Evolutionary conservation across 768 basidiomycete genomes (phyloP).

Genomic region (Pisolithus sp.): DNA sequence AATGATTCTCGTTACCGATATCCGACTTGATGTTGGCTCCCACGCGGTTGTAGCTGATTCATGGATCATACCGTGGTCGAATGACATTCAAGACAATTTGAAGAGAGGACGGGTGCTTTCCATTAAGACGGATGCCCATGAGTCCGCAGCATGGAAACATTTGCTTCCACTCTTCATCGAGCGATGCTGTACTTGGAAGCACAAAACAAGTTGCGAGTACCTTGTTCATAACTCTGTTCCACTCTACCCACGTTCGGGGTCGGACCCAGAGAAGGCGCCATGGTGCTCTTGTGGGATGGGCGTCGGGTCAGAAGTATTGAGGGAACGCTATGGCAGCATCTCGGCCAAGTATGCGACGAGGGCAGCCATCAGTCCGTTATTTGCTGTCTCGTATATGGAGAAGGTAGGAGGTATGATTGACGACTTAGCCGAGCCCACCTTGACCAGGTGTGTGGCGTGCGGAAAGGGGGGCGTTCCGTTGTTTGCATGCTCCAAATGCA

Average conservation of each 20-base stretch:
- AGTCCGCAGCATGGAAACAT: conserved; percentile 35
- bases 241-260: conserved; percentile 14
- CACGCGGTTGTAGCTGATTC: conserved; percentile 48
- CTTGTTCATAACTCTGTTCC: conserved; percentile 26
- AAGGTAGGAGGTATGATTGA: conserved; percentile 17
- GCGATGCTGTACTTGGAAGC: conserved; percentile 44
- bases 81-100: conserved; percentile 5
- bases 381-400: conserved; percentile 46
- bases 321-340: conserved; percentile 32
- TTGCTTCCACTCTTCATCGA: conserved; percentile 44
- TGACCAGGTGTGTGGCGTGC: conserved; percentile 14
- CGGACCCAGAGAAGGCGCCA: conserved; percentile 32
- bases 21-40: conserved; percentile 43
- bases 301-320: conserved; percentile 36
- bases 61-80: conserved; percentile 37
- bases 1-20: conserved; percentile 39
- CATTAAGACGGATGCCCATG: conserved; percentile 11
- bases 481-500: conserved; percentile 32
- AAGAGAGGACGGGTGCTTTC: conserved; percentile 9
- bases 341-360: conserved; percentile 40
- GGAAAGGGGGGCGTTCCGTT: conserved; percentile 20
- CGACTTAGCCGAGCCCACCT: neutral
- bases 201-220: conserved; percentile 42
- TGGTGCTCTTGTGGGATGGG: conserved; percentile 52
- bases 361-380: conserved; percentile 47